These are phyloP conservation scores for Gamsiella multidivaricata DNA, from an alignment of 192 early-diverging fungal genomes.

Conservation along the genomic window DNA sequence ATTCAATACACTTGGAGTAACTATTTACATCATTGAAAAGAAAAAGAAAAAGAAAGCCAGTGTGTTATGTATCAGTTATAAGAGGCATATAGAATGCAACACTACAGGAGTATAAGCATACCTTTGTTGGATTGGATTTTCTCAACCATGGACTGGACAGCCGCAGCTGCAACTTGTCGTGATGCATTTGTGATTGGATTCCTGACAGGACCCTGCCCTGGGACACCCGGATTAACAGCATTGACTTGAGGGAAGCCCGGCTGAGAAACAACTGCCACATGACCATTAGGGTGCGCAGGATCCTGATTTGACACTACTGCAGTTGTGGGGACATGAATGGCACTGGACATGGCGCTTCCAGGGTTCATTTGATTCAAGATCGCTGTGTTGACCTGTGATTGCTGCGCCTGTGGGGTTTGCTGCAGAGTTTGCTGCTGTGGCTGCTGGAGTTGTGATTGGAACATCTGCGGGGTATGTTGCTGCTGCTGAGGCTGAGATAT, in stretches of 20 bases:
- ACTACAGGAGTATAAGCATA: conserved; percentile 9
- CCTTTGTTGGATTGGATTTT: conserved; percentile 51
- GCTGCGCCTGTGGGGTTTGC: conserved; percentile 19
- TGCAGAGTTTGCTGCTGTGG: conserved; percentile 18
- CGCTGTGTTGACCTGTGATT: conserved; percentile 16
- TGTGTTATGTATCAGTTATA: no score
- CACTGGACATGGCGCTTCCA: conserved; percentile 2
- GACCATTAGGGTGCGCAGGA: not conserved
- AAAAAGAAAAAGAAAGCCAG: not conserved
- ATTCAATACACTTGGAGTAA: conserved; percentile 29
- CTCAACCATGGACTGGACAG: conserved; percentile 55
- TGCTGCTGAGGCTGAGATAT: conserved; percentile 27
- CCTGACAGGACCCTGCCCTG: conserved; percentile 6
- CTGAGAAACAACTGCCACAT: not conserved
- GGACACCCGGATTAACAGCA: conserved; percentile 2
- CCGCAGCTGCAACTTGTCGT: conserved; percentile 36
- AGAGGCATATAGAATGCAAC: not conserved
- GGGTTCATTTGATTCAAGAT: conserved; percentile 12
- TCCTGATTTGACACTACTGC: conserved; percentile 1
- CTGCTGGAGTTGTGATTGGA: conserved; percentile 19
- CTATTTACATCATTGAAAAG: conserved; percentile 12
- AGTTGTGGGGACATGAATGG: not conserved
- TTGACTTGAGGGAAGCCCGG: not conserved
- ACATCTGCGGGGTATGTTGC: conserved; percentile 18
- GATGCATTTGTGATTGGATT: conserved; percentile 29